Evolutionary conservation across 1,284 basidiomycete species (phyloP).

Genomic region (Sparassis latifolia): DNA sequence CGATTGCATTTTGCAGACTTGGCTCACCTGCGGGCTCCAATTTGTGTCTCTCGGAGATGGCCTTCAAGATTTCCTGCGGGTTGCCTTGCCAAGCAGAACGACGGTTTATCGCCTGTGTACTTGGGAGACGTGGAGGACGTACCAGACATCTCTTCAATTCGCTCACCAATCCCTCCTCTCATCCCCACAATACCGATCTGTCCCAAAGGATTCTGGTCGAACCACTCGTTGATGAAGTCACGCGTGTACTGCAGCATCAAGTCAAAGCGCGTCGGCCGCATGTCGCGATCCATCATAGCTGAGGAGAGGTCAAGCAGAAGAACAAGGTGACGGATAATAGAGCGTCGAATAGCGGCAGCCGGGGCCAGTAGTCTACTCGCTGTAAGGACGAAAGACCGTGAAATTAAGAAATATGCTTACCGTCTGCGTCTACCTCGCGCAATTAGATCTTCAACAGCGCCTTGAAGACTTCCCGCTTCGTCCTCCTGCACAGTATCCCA

Average conservation of each 20-base stretch:
- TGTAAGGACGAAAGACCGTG: not conserved
- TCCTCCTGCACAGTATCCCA: constrained; percentile 99
- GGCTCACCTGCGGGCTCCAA: constrained; percentile 91
- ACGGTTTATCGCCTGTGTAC: not conserved
- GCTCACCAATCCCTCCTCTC: constrained; percentile 82
- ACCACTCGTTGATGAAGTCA: constrained; percentile 94
- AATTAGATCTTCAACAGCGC: constrained; percentile 84
- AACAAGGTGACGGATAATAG: constrained; percentile 94
- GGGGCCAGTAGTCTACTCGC: constrained; percentile 67
- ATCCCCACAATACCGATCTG: constrained; percentile 93
- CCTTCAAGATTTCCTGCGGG: constrained; percentile 86
- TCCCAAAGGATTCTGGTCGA: constrained; percentile 98
- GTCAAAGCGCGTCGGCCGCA: constrained; percentile 90
- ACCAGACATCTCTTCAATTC: constrained; percentile 88
- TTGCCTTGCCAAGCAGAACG: constrained; percentile 55
- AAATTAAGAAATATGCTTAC: constrained; percentile 33
- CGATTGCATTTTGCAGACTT: constrained; percentile 92
- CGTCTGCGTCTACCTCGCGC: constrained; percentile 81
- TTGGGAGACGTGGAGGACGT: constrained; percentile 16
- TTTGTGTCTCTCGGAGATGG: constrained; percentile 81
- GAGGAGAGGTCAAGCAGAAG: constrained; percentile 87
- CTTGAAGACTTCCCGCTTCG: constrained; percentile 85
- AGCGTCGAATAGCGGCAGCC: constrained; percentile 82
- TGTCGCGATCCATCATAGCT: constrained; percentile 93
- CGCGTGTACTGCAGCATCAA: constrained; percentile 84